Percentiles rank a stretch among this genome's conserved stretches.
Evolutionary conservation across 2,329 filamentous ascomycete genomes (phyloP).

Genomic region (Chaetomium olivaceum): DNA sequence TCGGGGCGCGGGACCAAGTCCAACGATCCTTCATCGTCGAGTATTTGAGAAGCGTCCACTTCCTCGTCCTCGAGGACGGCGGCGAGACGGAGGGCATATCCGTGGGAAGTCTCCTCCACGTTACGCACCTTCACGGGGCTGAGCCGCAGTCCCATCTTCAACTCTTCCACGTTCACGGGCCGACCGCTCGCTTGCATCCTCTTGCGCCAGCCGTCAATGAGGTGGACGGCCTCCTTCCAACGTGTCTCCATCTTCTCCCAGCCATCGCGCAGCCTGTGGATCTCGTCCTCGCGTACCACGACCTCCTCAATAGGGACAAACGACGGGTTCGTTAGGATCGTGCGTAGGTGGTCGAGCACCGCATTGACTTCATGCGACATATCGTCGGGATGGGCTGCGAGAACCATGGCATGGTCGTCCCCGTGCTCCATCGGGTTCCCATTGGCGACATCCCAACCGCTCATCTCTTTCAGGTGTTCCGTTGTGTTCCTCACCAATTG

Average conservation of each 20-base stretch:
- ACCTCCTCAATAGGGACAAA: constrained; percentile 97
- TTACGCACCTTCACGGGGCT: constrained; percentile 59
- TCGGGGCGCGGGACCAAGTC: constrained; percentile 43
- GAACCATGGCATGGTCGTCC: constrained; percentile 35
- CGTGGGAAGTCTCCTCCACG: constrained; percentile 49
- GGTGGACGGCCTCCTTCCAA: constrained; percentile 83
- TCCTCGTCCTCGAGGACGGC: constrained; percentile 51
- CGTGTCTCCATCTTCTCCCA: constrained; percentile 93
- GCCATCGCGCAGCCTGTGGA: constrained; percentile 75
- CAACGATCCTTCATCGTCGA: constrained; percentile 43
- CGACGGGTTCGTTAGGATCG: constrained; percentile 87
- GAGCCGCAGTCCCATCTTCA: constrained; percentile 67
- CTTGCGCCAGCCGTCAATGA: constrained; percentile 91
- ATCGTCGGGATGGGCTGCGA: constrained; percentile 56
- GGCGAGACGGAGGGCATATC: constrained; percentile 41
- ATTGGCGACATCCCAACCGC: constrained; percentile 51
- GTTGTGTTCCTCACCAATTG: constrained; percentile 71
- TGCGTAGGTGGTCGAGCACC: constrained; percentile 78
- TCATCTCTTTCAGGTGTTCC: constrained; percentile 68
- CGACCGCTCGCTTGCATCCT: constrained; percentile 72
- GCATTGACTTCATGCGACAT: constrained; percentile 73
- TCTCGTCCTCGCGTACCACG: constrained; percentile 88
- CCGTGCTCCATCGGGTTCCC: constrained; percentile 18
- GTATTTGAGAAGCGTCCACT: constrained; percentile 31
- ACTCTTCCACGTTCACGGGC: constrained; percentile 67